Base-by-base conservation (phyloP, 2,329 filamentous ascomycete genomes). In the Davidsoniella eucalypti region DNA sequence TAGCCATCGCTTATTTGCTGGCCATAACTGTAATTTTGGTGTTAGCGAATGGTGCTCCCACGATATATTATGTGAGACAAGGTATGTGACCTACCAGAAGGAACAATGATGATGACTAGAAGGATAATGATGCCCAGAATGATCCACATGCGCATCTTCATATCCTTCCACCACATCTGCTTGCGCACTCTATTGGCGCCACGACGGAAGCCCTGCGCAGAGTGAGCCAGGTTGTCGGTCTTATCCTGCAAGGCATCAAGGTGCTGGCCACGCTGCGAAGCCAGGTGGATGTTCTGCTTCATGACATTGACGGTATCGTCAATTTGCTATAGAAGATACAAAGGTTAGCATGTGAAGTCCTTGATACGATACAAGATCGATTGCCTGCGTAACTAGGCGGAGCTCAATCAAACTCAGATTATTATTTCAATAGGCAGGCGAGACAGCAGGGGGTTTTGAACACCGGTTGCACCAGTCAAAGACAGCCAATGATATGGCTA, bases 111-210 rank as follows among this genome's bases (percentile, higher is more conserved):
- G 66, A 98, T 78, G 59, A 94, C 71, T 58, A 98, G 76, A 59
- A 98, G 74, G 58, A 96, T 76, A 65, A 96, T 83, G 67, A 98
- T 84, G 61, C 88, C 92, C 53, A 81, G 74, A 63, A 94, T 84
- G 59, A 98, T 73, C 70, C 90, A 96, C 74, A 95, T 92, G 67
- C 92, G 82, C 92, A 98, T 98, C 80, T 96, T 96, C 87, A 95
- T 94, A 64, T 96, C 90, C 77, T 96, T 96, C 90, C 88, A 96
- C 90, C 90, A 96, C 90, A 96, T 96, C 68, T 94, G 82, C 74
- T 88, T 90, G 67, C 92, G 81, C 59, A 98, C 90, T 60, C 87
- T 76, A 73, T 96, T 98, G 67, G 93, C 92, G 57, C 92, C 90
- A 58, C 88, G 82, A 61, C 88, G 86, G 78, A 98, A 98, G 55